A percentile compares a stretch with the other conserved stretches of the same genome.
Evolutionary conservation across 1,139 yeast genomes (phyloP).

Genomic region (Geotrichum siamense): DNA sequence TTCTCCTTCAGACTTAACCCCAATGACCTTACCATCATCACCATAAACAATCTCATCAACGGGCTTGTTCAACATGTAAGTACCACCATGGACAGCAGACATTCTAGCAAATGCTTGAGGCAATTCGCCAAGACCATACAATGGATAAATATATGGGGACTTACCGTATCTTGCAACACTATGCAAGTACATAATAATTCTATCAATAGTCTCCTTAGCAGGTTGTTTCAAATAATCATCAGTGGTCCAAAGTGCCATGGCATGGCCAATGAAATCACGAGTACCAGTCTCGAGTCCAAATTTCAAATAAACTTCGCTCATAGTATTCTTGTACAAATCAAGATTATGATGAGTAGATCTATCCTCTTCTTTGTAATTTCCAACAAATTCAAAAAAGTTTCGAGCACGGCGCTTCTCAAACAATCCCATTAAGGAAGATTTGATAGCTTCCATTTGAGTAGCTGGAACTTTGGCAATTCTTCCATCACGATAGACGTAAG

Average conservation of each 20-base stretch:
- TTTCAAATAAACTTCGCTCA: conserved; percentile 84
- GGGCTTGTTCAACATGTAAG: conserved; percentile 96
- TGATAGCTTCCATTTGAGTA: conserved; percentile 82
- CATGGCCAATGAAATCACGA: conserved; percentile 94
- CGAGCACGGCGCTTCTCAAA: conserved; percentile 96
- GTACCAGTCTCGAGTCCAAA: conserved; percentile 92
- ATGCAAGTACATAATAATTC: conserved; percentile 77
- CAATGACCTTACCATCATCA: conserved; percentile 65
- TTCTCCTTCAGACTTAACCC: conserved; percentile 88
- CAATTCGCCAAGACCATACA: conserved; percentile 93
- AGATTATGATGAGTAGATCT: conserved; percentile 74
- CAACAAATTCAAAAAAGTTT: conserved; percentile 81
- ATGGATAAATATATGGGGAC: conserved; percentile 92
- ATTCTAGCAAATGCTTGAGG: conserved; percentile 98
- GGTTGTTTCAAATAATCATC: conserved; percentile 86
- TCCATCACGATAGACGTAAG: conserved; percentile 87
- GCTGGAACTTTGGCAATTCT: conserved; percentile 93
- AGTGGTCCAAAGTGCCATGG: conserved; percentile 96
- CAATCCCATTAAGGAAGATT: conserved; percentile 88
- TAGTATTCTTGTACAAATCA: conserved; percentile 78
- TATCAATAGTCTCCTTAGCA: conserved; percentile 85
- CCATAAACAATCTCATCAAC: conserved; percentile 79
- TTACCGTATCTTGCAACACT: conserved; percentile 94
- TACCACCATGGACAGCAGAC: conserved; percentile 96
- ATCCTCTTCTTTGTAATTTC: conserved; percentile 72